Evolutionary conservation across 2,329 filamentous ascomycete species (phyloP).

Genomic region (Pseudopyricularia cyperi): DNA sequence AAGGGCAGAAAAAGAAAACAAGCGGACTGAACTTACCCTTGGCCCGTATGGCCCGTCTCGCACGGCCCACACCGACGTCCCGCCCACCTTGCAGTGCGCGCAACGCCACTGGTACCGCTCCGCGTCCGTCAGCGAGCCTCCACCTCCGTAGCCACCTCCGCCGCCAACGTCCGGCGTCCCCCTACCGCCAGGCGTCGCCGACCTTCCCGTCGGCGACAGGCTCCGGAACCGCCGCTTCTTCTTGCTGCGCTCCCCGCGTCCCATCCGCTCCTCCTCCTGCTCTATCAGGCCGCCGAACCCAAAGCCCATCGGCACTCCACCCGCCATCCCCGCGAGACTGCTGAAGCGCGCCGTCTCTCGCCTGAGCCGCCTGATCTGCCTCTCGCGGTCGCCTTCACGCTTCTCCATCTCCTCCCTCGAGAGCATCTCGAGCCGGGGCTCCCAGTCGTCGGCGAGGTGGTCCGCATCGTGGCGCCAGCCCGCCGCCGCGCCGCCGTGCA

Average conservation of each 20-base stretch:
- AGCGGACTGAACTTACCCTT: constrained; percentile 57
- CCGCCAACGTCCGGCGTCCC: constrained; percentile 69
- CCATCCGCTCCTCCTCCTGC: constrained; percentile 69
- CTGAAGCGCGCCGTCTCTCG: constrained; percentile 89
- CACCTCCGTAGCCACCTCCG: constrained; percentile 57
- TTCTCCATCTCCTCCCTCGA: constrained; percentile 97
- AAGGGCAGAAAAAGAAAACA: constrained; percentile 5
- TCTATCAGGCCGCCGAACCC: constrained; percentile 38
- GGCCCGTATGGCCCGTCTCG: constrained; percentile 78
- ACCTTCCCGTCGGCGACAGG: constrained; percentile 63
- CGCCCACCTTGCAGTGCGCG: constrained; percentile 76
- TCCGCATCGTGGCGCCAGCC: constrained; percentile 96
- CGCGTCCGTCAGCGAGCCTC: constrained; percentile 55
- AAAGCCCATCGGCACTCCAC: constrained; percentile 51
- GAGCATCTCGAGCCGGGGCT: constrained; percentile 66
- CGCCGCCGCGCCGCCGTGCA: constrained; percentile 67
- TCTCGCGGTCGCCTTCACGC: constrained; percentile 83
- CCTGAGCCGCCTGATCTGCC: constrained; percentile 74
- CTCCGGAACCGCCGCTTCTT: constrained; percentile 90
- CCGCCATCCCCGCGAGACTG: constrained; percentile 68
- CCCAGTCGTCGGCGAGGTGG: constrained; percentile 72
- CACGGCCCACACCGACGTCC: constrained; percentile 86
- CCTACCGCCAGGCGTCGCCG: constrained; percentile 53
- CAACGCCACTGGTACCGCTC: constrained; percentile 83
- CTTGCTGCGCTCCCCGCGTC: constrained; percentile 82